A percentile compares a stretch with the other conserved stretches of the same genome.
phyloP scores from a whole-genome alignment of 2,329 filamentous ascomycete genomes.

The Aspergillus fructus region DNA sequence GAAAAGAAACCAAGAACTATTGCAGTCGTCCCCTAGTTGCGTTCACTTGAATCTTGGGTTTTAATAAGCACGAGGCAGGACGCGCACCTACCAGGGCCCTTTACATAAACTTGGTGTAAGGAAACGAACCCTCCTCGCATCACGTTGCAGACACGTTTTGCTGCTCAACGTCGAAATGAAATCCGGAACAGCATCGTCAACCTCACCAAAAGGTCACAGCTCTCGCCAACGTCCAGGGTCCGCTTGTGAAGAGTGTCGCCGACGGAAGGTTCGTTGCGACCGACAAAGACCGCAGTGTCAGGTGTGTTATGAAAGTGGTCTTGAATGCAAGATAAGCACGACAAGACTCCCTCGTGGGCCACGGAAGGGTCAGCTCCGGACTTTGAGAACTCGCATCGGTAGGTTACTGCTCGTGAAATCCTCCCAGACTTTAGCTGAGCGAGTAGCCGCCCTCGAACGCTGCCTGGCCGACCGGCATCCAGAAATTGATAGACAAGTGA shows the following conservation, averaged over 20 bases:
- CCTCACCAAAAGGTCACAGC: conserved; percentile 1
- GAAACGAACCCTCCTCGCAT: not conserved
- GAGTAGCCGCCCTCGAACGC: conserved; percentile 26
- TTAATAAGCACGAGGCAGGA: not conserved
- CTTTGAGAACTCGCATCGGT: conserved; percentile 30
- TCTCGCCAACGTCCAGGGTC: conserved; percentile 29
- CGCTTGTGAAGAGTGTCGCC: conserved; percentile 32
- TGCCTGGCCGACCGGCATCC: conserved; percentile 28
- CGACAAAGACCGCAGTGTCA: conserved; percentile 26
- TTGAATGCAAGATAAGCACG: conserved; percentile 28
- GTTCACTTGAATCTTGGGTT: conserved; percentile 1
- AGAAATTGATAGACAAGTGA: conserved; percentile 19
- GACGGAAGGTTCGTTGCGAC: conserved; percentile 30
- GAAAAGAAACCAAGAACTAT: not conserved
- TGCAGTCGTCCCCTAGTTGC: not conserved
- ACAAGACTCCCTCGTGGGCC: conserved; percentile 26
- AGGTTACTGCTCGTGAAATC: not conserved
- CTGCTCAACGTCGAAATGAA: not conserved
- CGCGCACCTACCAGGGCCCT: not conserved
- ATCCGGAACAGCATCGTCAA: conserved; percentile 12
- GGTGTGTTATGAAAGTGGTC: conserved; percentile 28
- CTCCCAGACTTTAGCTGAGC: not conserved
- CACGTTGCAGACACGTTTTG: not conserved
- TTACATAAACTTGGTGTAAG: not conserved
- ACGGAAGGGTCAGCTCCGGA: conserved; percentile 29